phyloP scores from a whole-genome alignment of 75 land plant genomes.

The Selaginella moellendorffii region DNA sequence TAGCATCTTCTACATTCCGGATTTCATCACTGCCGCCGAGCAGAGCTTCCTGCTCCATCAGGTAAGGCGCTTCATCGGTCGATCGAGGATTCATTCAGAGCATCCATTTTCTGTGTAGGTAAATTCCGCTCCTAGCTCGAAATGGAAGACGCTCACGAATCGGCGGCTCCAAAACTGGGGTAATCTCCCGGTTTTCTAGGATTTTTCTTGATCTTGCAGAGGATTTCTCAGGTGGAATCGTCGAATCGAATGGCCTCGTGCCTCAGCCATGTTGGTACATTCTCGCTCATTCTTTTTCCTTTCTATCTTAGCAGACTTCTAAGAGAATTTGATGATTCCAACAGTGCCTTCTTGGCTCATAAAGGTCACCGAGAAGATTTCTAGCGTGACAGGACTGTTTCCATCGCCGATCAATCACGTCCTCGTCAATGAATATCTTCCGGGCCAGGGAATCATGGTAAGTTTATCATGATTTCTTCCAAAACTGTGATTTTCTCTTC shows the following conservation, averaged over 20 bases:
- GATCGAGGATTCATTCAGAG: background rate
- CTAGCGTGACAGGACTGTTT: slow-evolving; percentile 40
- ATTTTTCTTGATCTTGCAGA: no score
- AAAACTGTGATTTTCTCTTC: background rate
- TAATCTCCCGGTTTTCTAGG: no score
- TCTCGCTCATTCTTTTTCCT: background rate
- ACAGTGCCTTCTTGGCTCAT: slow-evolving; percentile 84
- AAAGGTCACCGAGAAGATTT: slow-evolving; percentile 42
- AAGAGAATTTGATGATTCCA: background rate
- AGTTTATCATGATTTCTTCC: background rate
- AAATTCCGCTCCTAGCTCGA: slow-evolving; percentile 51
- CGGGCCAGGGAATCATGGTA: slow-evolving; percentile 96
- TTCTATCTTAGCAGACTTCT: background rate
- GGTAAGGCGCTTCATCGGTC: slow-evolving; percentile 12
- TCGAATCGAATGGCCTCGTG: slow-evolving; percentile 91
- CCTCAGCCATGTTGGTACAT: slow-evolving; percentile 55
- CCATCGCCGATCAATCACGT: slow-evolving; percentile 85
- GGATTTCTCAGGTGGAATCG: slow-evolving; percentile 75
- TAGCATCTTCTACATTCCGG: slow-evolving; percentile 47
- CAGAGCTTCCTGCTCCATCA: slow-evolving; percentile 38
- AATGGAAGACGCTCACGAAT: slow-evolving; percentile 81
- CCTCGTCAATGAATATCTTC: slow-evolving; percentile 85
- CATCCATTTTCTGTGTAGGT: slow-evolving; percentile 28
- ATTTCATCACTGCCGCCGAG: slow-evolving; percentile 37
- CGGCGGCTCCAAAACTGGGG: slow-evolving; percentile 95